A percentile compares a stretch with the other conserved stretches of the same genome.
Conservation (phyloP, 768 basidiomycete species). For the Boletus pseudo-olivaceus region DNA sequence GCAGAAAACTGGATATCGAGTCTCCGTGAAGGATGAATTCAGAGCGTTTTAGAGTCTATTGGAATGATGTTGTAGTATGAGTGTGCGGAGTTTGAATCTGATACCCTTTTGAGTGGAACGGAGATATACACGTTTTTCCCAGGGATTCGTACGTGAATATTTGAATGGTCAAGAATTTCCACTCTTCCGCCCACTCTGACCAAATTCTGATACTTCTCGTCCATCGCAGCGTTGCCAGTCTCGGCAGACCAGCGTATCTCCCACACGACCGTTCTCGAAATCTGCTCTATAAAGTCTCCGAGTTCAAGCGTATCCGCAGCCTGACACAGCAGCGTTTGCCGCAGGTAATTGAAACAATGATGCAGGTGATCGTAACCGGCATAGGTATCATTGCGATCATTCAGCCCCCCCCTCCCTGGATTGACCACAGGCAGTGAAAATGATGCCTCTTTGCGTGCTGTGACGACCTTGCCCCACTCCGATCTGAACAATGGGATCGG, state of each 20-base stretch:
- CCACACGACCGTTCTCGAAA: slow-evolving; percentile 7
- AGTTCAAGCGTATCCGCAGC: slow-evolving; percentile 14
- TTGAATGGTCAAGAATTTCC: no score
- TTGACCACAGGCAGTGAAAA: slow-evolving; percentile 14
- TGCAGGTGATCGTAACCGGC: slow-evolving; percentile 9
- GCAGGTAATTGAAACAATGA: slow-evolving; percentile 15
- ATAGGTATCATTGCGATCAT: slow-evolving; percentile 7
- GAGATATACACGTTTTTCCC: no score
- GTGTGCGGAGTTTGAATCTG: no score
- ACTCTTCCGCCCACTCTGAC: slow-evolving; percentile 8
- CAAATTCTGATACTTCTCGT: slow-evolving; percentile 6
- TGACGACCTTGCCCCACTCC: slow-evolving; percentile 13
- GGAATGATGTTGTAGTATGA: no score
- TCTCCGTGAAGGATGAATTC: no score
- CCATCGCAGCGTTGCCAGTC: slow-evolving; percentile 9
- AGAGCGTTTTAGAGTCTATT: no score
- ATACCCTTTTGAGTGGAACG: no score
- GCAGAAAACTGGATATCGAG: no score
- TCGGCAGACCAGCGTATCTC: slow-evolving; percentile 12
- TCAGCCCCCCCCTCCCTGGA: slow-evolving; percentile 12
- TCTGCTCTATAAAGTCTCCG: slow-evolving; percentile 16
- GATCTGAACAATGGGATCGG: slow-evolving; percentile 2
- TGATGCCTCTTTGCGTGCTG: slow-evolving; percentile 8
- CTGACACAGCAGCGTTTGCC: slow-evolving; percentile 13
- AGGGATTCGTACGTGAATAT: no score